Evolutionary conservation across 2,329 filamentous ascomycete genomes (phyloP), one percentile per base, ranked within the genome.

Genomic region (Corynespora cassiicola): DNA sequence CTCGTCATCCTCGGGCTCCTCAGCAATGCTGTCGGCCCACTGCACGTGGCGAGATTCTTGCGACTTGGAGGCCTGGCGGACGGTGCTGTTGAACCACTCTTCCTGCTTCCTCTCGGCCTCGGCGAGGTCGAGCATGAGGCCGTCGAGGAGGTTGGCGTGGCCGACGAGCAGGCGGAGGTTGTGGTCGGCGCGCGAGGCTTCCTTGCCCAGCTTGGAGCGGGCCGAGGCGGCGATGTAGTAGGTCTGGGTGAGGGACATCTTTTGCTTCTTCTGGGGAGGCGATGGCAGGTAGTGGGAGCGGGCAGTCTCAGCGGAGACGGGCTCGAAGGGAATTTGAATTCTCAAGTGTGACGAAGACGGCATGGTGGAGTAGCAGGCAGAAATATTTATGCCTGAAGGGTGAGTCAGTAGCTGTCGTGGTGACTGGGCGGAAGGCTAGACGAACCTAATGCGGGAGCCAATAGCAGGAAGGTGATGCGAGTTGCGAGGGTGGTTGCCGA

Each of bases 161-260:
- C 92, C 94, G 60, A 99, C 94, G 45, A 99, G 87, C 29, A 95
- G 84, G 66, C 92, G 86, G 50, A 99, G 88, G 78, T 97, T 85
- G 80, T 97, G 94, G 69, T 97, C 92, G 61, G 89, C 79, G 63
- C 87, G 86, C 72, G 85, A 84, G 76, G 94, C 94, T 77, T 97
- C 92, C 52, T 81, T 82, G 54, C 90, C 90, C 66, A 99, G 90
- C 90, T 99, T 99, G 61, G 86, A 87, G 71, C 94, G 85, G 68
- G 94, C 94, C 74, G 91, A 92, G 80, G 96, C 91, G 69, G 94
- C 94, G 62, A 97, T 87, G 78, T 90, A 96, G 86, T 97, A 99
- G 47, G 92, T 97, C 75, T 96, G 90, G 18, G 92, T 95, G 76
- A 97, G 87, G 70, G 88, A 95, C 94, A 97, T 97, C 75, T 87